These are phyloP conservation scores for Entonaema liquescens DNA, from an alignment of 495 filamentous ascomycete genomes.

Conservation along the genomic window DNA sequence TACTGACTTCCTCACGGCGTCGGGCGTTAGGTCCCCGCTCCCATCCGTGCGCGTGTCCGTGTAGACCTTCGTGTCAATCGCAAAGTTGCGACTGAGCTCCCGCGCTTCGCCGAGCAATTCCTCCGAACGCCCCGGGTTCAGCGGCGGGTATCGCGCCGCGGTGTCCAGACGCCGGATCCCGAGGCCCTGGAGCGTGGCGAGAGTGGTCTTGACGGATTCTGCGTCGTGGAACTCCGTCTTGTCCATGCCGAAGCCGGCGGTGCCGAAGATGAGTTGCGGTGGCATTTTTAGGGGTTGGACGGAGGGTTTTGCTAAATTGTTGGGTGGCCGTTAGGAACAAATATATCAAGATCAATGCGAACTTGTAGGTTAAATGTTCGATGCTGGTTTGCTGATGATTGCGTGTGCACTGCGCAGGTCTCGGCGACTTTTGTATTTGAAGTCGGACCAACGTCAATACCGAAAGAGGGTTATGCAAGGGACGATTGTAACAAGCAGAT, in stretches of 20 bases:
- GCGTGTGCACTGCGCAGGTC: not conserved
- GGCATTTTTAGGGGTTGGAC: no score
- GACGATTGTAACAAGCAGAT: not conserved
- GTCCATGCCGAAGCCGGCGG: constrained; percentile 48
- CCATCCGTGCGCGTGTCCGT: constrained; percentile 38
- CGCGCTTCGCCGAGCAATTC: constrained; percentile 52
- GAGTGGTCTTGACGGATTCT: constrained; percentile 41
- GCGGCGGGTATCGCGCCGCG: constrained; percentile 56
- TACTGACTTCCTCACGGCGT: constrained; percentile 19
- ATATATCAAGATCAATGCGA: not conserved
- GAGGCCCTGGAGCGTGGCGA: constrained; percentile 40
- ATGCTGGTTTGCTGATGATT: not conserved
- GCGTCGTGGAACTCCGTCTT: constrained; percentile 36
- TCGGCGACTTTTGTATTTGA: not conserved
- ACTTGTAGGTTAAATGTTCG: not conserved
- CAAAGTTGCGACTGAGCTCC: constrained; percentile 45
- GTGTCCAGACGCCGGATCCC: constrained; percentile 54
- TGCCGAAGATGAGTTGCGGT: constrained; percentile 51
- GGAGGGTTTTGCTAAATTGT: no score
- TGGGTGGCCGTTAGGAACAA: no score
- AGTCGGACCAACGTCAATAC: not conserved
- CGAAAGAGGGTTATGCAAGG: not conserved
- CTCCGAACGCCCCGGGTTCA: constrained; percentile 53
- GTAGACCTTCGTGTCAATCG: constrained; percentile 55
- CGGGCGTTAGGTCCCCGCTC: constrained; percentile 28